Base-by-base conservation (phyloP, 176 grass and related monocot species). In the Oryza glaberrima region DNA sequence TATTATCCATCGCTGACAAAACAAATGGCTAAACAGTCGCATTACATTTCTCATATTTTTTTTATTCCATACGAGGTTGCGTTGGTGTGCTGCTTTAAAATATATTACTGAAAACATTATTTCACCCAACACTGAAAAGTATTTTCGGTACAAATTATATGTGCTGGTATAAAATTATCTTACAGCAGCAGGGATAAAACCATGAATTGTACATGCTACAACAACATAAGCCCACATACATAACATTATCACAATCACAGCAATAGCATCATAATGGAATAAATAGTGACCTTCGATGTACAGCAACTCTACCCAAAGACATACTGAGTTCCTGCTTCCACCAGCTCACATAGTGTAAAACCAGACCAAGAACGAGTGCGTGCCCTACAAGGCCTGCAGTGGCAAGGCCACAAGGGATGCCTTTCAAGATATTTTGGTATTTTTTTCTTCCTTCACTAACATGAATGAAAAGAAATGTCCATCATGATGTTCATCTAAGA, bases 211-310 rank as follows among this genome's bases (percentile, higher is more conserved):
- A 11, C 58, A 56, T 88, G 68, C 13, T 60, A 67, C 25, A 84
- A 47, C 60, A 82, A 25, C 68, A 76, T 22, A 70, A 34, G 40
- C 26, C 44, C 52, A 16, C 70, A 81, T 76, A 10, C 25, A 82
- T 60, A 69, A 67, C 22, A 34, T 3, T 13, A 74, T 84, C 26
- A 60, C 23, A 60, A 20, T 4, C 70, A 47, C 35, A 40, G 48
- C 22, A 32, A 3, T 34, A 76, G 30, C 32, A 88, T 23, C 16
- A 40, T 67, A 67, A 58, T 23, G n/a, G n/a, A 9, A n/a, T 22
- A 23, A 63, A 23, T 45, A 79, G n/a, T 66, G 65, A 6, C 69
- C 67, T 88, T 72, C 46, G 64, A 73, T 67, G 86, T 58, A 67
- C 35, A 66, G 73, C 38, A 63, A 68, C 72, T 69, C 61, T 20